phyloP scores from a whole-genome alignment of 108 stramenopile species.

The Fistulifera pelliculosa region DNA sequence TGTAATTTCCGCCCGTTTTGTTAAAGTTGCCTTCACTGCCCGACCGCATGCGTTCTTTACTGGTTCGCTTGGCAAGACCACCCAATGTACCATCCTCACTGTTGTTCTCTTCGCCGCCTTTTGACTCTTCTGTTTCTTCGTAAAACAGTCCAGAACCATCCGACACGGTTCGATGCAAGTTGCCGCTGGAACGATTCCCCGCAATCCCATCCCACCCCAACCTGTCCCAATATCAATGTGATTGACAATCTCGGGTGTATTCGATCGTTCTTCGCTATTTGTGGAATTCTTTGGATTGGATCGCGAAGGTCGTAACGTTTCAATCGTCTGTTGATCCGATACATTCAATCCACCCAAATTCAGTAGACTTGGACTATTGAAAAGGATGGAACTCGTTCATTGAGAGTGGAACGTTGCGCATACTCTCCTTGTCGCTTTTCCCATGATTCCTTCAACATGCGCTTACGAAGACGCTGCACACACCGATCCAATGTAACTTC shows the following conservation, averaged over 20 bases:
- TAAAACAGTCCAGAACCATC: conserved; percentile 69
- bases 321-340: conserved; percentile 41
- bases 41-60: not conserved
- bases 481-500: conserved; percentile 79
- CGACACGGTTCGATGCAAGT: conserved; percentile 44
- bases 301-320: not conserved
- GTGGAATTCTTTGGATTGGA: not conserved
- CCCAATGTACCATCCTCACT: not conserved
- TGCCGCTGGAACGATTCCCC: conserved; percentile 68
- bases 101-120: conserved; percentile 4
- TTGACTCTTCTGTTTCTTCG: conserved; percentile 38
- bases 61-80: not conserved
- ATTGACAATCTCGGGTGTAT: not conserved
- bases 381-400: conserved; percentile 62
- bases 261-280: too few relatives aligned
- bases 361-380: conserved; percentile 71
- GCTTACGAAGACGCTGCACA: conserved; percentile 73
- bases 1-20: conserved; percentile 21
- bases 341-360: conserved; percentile 68
- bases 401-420: conserved; percentile 25
- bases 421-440: conserved; percentile 32
- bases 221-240: conserved; percentile 35
- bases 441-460: conserved; percentile 56
- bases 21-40: conserved; percentile 8
- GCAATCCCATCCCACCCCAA: conserved; percentile 77